Evolutionary conservation across 1,284 basidiomycete genomes (phyloP), one percentile per base, ranked within the genome.

Genomic region (Macrocybe sp.): DNA sequence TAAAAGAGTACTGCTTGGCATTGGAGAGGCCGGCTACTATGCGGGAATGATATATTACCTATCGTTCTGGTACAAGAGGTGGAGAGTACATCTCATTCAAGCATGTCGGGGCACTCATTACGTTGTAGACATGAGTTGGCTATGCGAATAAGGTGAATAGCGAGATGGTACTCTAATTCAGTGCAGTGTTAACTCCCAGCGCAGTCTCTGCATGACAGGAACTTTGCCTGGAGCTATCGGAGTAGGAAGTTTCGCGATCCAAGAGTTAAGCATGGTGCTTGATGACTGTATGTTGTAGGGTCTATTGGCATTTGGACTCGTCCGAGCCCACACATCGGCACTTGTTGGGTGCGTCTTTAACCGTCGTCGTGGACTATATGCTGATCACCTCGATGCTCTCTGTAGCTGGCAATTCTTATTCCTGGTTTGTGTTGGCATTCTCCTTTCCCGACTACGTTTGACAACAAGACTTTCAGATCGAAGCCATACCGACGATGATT

Each of bases 11-110:
- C 56, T 77, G 5, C 59, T 78, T 51, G 76, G 77, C 2, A 77
- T 78, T 14, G 68, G 67, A 12, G 68, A 63, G 55, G 75, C 76
- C 4, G 76, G 76, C 0, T 79, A 70, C 52, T 77, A 78, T 51
- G 76, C 76, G 0, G 77, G 77, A 2, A 75, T 78, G 69, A 78
- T 78, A 6, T 79, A 78, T 51, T 80, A 79, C 53, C 58, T 80
- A 28, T 78, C 76, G 0, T 79, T 79, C 58, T 79, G 77, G 76
- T 71, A 69, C 46, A 69, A 63, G 50, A 63, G 76, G 75, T 60
- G 59, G 57, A 62, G 60, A 56, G 12, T 58, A 59, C 45, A 59
- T 56, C 42, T 47, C 57, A 41, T 59, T 56, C 3, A 57, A 58
- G 47, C 56, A 52, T 55, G 2, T 51, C 37, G n/a, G 11, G 11